Base-by-base conservation (phyloP, 768 basidiomycete genomes). In the Lactifluus volemus region DNA sequence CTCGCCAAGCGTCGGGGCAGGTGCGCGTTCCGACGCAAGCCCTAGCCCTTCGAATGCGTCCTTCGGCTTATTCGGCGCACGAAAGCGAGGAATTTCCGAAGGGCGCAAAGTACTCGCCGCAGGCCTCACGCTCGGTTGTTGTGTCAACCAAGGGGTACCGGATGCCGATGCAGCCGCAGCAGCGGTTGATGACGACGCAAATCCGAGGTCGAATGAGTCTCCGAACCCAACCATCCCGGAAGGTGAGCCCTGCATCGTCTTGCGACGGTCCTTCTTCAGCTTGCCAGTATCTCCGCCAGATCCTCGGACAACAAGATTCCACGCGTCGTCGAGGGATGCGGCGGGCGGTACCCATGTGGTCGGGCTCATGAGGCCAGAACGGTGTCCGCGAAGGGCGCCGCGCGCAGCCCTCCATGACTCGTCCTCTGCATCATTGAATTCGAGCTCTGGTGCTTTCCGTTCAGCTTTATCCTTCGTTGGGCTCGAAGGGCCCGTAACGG, bases 41-140 rank as follows among this genome's bases (percentile, higher is more conserved):
- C 83, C 88, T 49, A 92, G 73, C 11, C 86, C 89, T 39, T 88
- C 87, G 63, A 92, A 92, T 5, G 90, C 91, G 68, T 92, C 90
- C 65, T 80, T 86, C 19, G 77, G 50, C 17, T 57, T 66, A 60
- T 48, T 65, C 34, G 59, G 65, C 44, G 49, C 55, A 29, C 49
- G 47, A 42, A 51, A 49, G 51, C 52, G 59, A 34, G 34, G 39
- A n/a, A 59, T 52, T 48, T 63, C 64, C 50, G 15, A 38, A 44
- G 59, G 25, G 4, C 57, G 61, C 7, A 34, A 49, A 14, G 61
- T 30, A 47, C 49, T 50, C 19, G 8, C 34, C 21, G 61, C 25
- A 44, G 65, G 56, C 25, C 42, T 63, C 39, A 38, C 38, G 29
- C 32, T 55, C 14, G 36, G 3, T 21, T 53, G 55, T 7, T 63